Evolutionary conservation across 2,329 filamentous ascomycete genomes (phyloP).

Genomic region (Phyllosticta capitalensis): DNA sequence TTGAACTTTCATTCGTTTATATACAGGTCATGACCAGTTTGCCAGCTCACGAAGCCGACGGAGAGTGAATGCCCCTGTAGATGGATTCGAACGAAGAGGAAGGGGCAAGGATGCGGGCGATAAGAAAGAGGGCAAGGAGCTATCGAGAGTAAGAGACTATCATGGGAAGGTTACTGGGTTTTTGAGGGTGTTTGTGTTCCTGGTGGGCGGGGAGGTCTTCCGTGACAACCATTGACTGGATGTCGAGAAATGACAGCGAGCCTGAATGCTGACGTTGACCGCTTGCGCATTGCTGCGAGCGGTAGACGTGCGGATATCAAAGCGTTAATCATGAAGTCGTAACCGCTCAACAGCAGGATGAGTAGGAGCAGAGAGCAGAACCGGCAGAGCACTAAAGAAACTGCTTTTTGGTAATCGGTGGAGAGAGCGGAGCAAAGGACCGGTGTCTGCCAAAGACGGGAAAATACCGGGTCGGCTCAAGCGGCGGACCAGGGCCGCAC

Average conservation of each 20-base stretch:
- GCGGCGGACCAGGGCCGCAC: not conserved
- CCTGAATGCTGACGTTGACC: conserved; percentile 17
- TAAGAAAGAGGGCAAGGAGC: conserved; percentile 10
- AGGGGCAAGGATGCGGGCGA: conserved; percentile 6
- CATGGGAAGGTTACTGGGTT: conserved; percentile 8
- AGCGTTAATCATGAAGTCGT: conserved; percentile 34
- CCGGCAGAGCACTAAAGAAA: conserved; percentile 24
- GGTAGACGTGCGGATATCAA: conserved; percentile 25
- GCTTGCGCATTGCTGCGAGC: conserved; percentile 17
- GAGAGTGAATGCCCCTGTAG: conserved; percentile 12
- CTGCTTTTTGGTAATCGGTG: conserved; percentile 21
- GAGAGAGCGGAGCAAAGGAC: conserved; percentile 6
- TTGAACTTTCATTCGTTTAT: conserved; percentile 11
- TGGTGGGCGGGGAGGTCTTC: conserved; percentile 5
- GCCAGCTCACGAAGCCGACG: conserved; percentile 5
- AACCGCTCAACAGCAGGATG: conserved; percentile 31
- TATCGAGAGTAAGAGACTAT: conserved; percentile 12
- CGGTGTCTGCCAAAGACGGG: conserved; percentile 7
- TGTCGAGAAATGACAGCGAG: conserved; percentile 17
- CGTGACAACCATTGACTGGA: conserved; percentile 1
- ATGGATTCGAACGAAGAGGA: conserved; percentile 10
- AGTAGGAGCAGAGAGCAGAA: conserved; percentile 23
- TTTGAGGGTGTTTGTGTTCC: conserved; percentile 8
- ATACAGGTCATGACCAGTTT: conserved; percentile 10
- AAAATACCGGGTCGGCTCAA: conserved; percentile 10